Evolutionary conservation across 2,329 filamentous ascomycete genomes (phyloP).

Genomic region (Epichloe gansuensis): DNA sequence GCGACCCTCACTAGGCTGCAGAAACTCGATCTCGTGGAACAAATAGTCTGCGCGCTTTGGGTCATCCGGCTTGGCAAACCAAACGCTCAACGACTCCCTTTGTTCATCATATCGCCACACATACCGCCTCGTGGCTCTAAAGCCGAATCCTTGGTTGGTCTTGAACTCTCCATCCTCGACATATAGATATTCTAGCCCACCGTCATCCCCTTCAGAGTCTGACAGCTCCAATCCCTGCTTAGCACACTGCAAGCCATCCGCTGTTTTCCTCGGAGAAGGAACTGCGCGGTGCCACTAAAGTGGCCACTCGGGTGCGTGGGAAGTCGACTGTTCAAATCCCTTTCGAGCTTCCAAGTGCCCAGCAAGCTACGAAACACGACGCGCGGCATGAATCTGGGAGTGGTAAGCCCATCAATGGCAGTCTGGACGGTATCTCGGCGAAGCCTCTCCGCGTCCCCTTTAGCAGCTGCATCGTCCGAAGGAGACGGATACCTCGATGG

Average conservation of each 20-base stretch:
- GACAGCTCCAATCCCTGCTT: slow-evolving; percentile 5
- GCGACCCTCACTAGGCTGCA: slow-evolving; percentile 20
- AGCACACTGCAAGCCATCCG: slow-evolving; percentile 32
- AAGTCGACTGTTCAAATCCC: slow-evolving; percentile 40
- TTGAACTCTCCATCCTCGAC: slow-evolving; percentile 55
- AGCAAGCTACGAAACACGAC: slow-evolving; percentile 61
- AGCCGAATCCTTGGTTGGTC: slow-evolving; percentile 41
- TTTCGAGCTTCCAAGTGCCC: slow-evolving; percentile 54
- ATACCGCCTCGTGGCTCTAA: slow-evolving; percentile 54
- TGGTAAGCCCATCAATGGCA: slow-evolving; percentile 28
- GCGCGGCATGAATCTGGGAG: slow-evolving; percentile 43
- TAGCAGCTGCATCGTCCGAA: slow-evolving; percentile 24
- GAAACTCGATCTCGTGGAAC: slow-evolving; percentile 62
- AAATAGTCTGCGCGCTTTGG: slow-evolving; percentile 53
- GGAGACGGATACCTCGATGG: slow-evolving; percentile 40
- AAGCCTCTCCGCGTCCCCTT: slow-evolving; percentile 28
- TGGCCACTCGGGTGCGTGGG: slow-evolving; percentile 50
- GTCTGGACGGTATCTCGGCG: slow-evolving; percentile 33
- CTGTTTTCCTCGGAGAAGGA: slow-evolving; percentile 50
- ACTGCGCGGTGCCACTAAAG: slow-evolving; percentile 52
- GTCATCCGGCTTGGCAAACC: slow-evolving; percentile 60
- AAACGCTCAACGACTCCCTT: slow-evolving; percentile 52
- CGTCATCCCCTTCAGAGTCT: slow-evolving; percentile 15
- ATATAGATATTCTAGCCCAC: slow-evolving; percentile 53
- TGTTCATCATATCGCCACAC: slow-evolving; percentile 57